These are phyloP conservation scores for Saccharomycopsis sp. DNA, from an alignment of 805 yeast species.

Conservation along the genomic window DNA sequence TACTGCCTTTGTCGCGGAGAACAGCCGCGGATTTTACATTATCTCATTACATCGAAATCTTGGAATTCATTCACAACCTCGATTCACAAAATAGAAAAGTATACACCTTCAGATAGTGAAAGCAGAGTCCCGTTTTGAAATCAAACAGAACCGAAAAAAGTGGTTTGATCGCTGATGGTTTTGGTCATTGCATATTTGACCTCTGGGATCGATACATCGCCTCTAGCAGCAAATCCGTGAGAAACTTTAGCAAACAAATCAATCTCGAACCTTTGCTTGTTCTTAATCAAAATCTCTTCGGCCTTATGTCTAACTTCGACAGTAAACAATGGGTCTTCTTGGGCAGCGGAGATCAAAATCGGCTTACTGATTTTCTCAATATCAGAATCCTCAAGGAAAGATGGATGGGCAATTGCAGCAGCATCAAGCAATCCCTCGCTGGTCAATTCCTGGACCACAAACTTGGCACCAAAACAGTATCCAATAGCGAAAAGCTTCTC, in stretches of 20 bases:
- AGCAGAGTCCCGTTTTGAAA: background rate
- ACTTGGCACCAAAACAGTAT: slow-evolving; percentile 82
- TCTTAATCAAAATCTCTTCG: slow-evolving; percentile 49
- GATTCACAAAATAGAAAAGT: background rate
- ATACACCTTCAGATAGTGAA: background rate
- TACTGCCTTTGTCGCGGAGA: background rate
- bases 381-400: slow-evolving; percentile 61
- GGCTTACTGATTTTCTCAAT: slow-evolving; percentile 56
- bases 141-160: background rate
- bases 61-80: background rate
- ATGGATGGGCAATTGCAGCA: slow-evolving; percentile 82
- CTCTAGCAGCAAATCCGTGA: slow-evolving; percentile 81
- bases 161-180: slow-evolving; percentile 5
- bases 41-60: background rate
- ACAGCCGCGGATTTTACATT: background rate
- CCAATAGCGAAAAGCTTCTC: slow-evolving; percentile 48
- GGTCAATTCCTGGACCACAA: slow-evolving; percentile 35
- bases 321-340: slow-evolving; percentile 57
- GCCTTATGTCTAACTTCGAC: slow-evolving; percentile 56
- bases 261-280: slow-evolving; percentile 50
- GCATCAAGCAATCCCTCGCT: slow-evolving; percentile 39
- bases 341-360: slow-evolving; percentile 67
- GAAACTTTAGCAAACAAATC: slow-evolving; percentile 53
- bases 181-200: slow-evolving; percentile 46
- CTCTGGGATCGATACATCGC: slow-evolving; percentile 50